Evolutionary conservation across 2,329 filamentous ascomycete species (phyloP), one percentile per base, ranked within the genome.

Genomic region (Claviceps monticola): DNA sequence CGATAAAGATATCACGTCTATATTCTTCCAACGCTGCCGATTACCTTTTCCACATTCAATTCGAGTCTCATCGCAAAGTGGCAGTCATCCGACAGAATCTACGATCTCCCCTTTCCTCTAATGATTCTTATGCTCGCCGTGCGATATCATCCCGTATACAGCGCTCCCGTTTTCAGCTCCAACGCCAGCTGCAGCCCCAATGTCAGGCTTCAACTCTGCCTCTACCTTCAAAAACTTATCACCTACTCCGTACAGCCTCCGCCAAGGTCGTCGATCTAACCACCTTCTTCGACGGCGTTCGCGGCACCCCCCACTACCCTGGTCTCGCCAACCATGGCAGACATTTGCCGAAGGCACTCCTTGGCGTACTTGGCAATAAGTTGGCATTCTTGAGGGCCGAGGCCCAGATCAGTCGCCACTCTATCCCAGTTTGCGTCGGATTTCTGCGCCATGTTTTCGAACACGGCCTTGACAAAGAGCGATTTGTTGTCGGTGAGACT

Each of bases 261-360:
- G 36, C 48, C 48, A 29, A 51, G 41, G 26, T 50, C 41, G 38
- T 50, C 47, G 26, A 44, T 46, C 64, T 67, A 37, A 42, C 43
- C 13, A 21, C 52, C 57, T 62, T 64, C 62, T 67, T 68, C 43
- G 61, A 61, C 1, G 62, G 56, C 7, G 61, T 56, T 1, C 59
- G 58, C 4, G 60, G 57, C 13, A 26, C 54, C 54, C 63, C 8
- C 50, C 26, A 11, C 51, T 16, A 13, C 49, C 55, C 46, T 56
- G 58, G 5, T 60, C 61, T 41, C 65, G 63, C 70, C 70, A 72
- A 50, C 62, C 64, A 53, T 71, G 69, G 66, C 60, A 14, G 65
- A 65, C 59, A 72, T 67, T 51, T 68, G 62, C 7, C 67, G 65
- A 59, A 70, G 71, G 36, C 67, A 67, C 53, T 71, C 65, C 50